Percentiles rank a stretch among this genome's conserved stretches.
phyloP scores from a whole-genome alignment of 176 grass and related monocot genomes.

The Oryza punctata region DNA sequence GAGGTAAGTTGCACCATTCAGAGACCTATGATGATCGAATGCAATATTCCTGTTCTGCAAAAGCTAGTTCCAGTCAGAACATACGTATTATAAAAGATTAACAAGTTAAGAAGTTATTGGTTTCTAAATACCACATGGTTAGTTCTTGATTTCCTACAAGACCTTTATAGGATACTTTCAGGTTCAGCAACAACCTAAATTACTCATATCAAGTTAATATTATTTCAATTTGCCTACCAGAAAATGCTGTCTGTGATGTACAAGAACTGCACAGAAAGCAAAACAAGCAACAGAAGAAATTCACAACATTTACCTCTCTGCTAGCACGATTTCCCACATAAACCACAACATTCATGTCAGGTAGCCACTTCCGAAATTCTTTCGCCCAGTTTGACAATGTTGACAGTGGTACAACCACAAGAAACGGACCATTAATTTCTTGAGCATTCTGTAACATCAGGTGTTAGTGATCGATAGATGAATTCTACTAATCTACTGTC shows the following conservation, averaged over 20 bases:
- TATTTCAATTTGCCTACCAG: background rate
- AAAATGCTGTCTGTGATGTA: background rate
- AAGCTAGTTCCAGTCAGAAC: background rate
- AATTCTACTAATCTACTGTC: conserved; percentile 3
- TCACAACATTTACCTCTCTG: conserved; percentile 71
- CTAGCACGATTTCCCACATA: conserved; percentile 99
- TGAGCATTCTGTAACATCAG: conserved; percentile 74
- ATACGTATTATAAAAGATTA: background rate
- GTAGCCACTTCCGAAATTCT: conserved; percentile 97
- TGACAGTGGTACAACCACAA: conserved; percentile 96
- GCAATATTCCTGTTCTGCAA: background rate
- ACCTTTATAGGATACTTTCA: background rate
- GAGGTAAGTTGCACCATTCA: conserved; percentile 17
- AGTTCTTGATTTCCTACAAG: background rate
- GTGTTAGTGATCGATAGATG: conserved; percentile 9
- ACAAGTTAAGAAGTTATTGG: conserved; percentile 13
- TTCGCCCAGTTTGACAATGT: conserved; percentile 96
- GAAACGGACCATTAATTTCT: conserved; percentile 96
- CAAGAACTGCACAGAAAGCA: conserved; percentile 2
- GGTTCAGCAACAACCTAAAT: background rate
- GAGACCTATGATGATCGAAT: too few species aligned
- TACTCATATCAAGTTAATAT: background rate
- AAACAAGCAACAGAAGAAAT: background rate
- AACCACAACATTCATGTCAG: conserved; percentile 89
- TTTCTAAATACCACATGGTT: background rate